These are phyloP conservation scores for Garcia nutans DNA, from an alignment of 345 rosid species.

Conservation along the genomic window DNA sequence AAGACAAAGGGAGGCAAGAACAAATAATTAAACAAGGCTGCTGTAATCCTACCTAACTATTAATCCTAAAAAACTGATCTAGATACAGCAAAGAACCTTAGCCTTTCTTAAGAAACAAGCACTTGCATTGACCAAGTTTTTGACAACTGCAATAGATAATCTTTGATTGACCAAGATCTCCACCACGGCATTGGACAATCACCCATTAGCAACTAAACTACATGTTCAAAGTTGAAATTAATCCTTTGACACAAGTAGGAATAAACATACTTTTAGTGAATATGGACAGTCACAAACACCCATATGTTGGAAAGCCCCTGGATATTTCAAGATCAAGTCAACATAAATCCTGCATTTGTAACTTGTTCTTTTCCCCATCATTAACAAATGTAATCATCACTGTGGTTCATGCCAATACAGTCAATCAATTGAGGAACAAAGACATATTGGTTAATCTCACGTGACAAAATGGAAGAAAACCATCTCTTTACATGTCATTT, in stretches of 20 bases:
- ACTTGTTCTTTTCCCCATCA: not conserved
- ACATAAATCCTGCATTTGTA: not conserved
- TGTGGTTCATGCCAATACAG: not conserved
- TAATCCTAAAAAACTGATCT: too few relatives aligned
- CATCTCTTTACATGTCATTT: too few relatives aligned
- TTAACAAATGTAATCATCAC: too few relatives aligned
- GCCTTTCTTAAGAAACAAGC: not conserved
- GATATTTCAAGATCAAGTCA: not conserved
- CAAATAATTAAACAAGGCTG: too few relatives aligned
- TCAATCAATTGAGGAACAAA: not conserved
- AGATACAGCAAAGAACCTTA: not conserved
- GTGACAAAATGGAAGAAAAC: too few relatives aligned
- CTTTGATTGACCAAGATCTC: not conserved
- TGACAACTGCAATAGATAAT: not conserved
- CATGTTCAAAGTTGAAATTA: not conserved
- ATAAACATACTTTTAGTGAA: not conserved
- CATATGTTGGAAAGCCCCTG: too few relatives aligned
- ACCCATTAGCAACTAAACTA: not conserved
- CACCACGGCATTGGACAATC: not conserved
- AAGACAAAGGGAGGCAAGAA: too few relatives aligned
- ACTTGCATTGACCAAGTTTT: not conserved
- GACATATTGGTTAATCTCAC: too few relatives aligned
- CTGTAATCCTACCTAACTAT: too few relatives aligned
- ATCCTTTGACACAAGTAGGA: not conserved
- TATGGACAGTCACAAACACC: not conserved